Evolutionary conservation across 768 basidiomycete species (phyloP).

Genomic region (Tulasnella sp.): DNA sequence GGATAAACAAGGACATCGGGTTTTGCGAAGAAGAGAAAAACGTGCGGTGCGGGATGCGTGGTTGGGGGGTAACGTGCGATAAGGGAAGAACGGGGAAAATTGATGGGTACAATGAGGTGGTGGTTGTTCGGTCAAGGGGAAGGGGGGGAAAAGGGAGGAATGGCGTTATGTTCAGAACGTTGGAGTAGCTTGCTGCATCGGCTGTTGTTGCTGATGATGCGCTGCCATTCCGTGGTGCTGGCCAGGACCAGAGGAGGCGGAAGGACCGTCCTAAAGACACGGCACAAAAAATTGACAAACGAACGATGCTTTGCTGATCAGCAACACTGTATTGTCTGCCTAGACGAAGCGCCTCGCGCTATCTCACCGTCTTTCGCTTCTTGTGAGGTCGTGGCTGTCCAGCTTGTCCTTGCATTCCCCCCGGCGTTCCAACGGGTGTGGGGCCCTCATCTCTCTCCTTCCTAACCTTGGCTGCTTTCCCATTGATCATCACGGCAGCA

Average conservation of each 20-base stretch:
- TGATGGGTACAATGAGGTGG: neutral
- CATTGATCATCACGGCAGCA: neutral
- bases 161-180: neutral
- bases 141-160: neutral
- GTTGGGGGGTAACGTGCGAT: neutral
- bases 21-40: neutral
- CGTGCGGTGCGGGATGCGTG: neutral
- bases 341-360: neutral
- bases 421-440: neutral
- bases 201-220: conserved; percentile 22
- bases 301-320: neutral
- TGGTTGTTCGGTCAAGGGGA: neutral
- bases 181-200: conserved; percentile 26
- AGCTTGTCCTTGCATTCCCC: neutral
- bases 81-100: neutral
- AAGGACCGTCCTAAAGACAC: conserved; percentile 3
- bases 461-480: conserved; percentile 12
- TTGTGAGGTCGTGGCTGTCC: conserved; percentile 23
- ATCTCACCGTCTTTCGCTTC: conserved; percentile 25
- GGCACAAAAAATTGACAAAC: neutral
- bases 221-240: neutral
- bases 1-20: conserved; percentile 9
- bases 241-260: neutral
- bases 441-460: conserved; percentile 24
- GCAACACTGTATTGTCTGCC: neutral